These are phyloP conservation scores for Saturnispora kantuleensis DNA, from an alignment of 805 yeast genomes.

Conservation along the genomic window DNA sequence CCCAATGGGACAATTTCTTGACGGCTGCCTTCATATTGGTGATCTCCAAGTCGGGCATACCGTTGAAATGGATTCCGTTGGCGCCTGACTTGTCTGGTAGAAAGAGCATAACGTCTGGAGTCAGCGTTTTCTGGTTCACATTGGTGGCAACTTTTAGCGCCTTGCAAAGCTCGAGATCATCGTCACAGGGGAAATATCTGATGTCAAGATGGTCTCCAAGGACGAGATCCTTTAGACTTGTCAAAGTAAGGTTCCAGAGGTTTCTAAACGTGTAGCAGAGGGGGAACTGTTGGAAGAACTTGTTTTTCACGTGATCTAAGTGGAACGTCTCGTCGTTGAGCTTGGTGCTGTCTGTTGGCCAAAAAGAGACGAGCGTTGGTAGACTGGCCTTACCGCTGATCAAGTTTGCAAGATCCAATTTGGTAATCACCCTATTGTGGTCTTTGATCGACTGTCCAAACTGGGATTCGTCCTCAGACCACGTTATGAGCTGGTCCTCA, in stretches of 20 bases:
- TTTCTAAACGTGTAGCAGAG: slow-evolving; percentile 43
- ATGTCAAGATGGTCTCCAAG: slow-evolving; percentile 14
- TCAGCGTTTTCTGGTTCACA: slow-evolving; percentile 11
- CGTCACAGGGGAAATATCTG: slow-evolving; percentile 52
- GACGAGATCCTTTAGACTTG: slow-evolving; percentile 27
- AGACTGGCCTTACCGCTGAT: slow-evolving; percentile 39
- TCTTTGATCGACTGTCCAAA: slow-evolving; percentile 29
- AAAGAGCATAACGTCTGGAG: slow-evolving; percentile 27
- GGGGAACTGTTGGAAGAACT: slow-evolving; percentile 34
- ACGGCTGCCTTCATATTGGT: slow-evolving; percentile 12
- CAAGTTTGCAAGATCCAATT: slow-evolving; percentile 32
- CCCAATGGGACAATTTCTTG: slow-evolving; percentile 33
- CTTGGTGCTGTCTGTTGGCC: slow-evolving; percentile 46
- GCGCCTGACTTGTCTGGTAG: slow-evolving; percentile 37
- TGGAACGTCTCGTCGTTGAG: slow-evolving; percentile 27
- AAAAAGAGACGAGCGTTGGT: slow-evolving; percentile 54
- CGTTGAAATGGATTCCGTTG: too few species aligned
- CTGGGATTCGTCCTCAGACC: slow-evolving; percentile 33
- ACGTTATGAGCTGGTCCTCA: slow-evolving; percentile 35
- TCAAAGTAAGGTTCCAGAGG: slow-evolving; percentile 50
- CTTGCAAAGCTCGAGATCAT: slow-evolving; percentile 41
- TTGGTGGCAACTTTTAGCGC: slow-evolving; percentile 37
- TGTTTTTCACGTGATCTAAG: slow-evolving; percentile 25
- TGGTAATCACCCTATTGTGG: slow-evolving; percentile 17
- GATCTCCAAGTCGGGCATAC: background rate